Base-by-base conservation (phyloP, 2,329 filamentous ascomycete species). In the Paramyrothecium sp. region DNA sequence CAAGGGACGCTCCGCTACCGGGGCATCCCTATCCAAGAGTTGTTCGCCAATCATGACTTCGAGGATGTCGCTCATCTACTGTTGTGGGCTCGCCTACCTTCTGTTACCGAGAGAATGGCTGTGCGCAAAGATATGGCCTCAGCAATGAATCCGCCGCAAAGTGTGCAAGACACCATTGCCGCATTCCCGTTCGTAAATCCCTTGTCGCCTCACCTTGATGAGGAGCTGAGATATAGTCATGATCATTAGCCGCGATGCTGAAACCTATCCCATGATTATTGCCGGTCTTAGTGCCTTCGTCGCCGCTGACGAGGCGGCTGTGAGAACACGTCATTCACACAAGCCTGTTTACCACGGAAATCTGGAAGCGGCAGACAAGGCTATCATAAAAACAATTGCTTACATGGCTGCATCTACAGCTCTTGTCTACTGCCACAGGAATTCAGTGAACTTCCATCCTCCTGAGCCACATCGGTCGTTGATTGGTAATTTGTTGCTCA, bases 401-500 rank as follows among this genome's bases (percentile, higher is more conserved):
- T 51, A 51, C 49, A 30, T 30, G 22, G 12, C 49, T 7, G 22
- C 49, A 13, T 22, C 33, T n/a, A 26, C 33, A 5, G 49, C 22
- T 26, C 49, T 51, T n/a, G 49, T n/a, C 12, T 71, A 75, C 67
- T 72, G 76, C 58, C 75, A 78, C 59, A 69, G 72, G 33, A 69
- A 69, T 52, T 68, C 67, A n/a, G 65, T 62, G 13, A 56, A 66
- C 5, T 75, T 79, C 62, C 70, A 65, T 16, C 62, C 65, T 0
- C 69, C 75, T 1, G 63, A 70, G 8, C 51, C 64, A 0, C 61
- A 69, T 5, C 65, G 59, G 2, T 68, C 66, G 0, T 75, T 75
- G 55, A 67, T 75, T 13, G 74, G 77, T 20, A 82, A 82, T 57
- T 59, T 81, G 11, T 68, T 82, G 68, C 74, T 30, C 2, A 51